phyloP scores from a whole-genome alignment of 805 yeast genomes.

The Ogataea methylovora region DNA sequence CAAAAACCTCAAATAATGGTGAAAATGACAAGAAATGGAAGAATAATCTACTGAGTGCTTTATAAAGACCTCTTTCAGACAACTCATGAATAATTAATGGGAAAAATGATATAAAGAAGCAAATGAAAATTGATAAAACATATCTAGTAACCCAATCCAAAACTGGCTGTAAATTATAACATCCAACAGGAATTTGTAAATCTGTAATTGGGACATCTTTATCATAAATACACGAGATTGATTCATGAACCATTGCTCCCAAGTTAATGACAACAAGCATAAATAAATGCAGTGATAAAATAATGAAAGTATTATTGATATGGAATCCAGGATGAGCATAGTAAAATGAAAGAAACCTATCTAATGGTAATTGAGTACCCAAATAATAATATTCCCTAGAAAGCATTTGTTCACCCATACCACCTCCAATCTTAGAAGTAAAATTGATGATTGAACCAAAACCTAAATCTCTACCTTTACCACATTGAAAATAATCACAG shows the following conservation, averaged over 20 bases:
- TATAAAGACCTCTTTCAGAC: constrained; percentile 77
- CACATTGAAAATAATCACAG: constrained; percentile 94
- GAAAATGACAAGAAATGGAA: constrained; percentile 76
- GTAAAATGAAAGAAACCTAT: constrained; percentile 84
- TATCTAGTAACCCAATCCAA: constrained; percentile 84
- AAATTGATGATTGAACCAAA: constrained; percentile 88
- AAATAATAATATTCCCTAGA: constrained; percentile 88
- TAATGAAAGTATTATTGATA: constrained; percentile 80
- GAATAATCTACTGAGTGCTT: constrained; percentile 61
- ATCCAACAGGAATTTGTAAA: constrained; percentile 68
- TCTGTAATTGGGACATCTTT: constrained; percentile 67
- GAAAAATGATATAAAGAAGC: constrained; percentile 84
- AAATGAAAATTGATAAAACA: constrained; percentile 84
- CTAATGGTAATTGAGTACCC: constrained; percentile 85
- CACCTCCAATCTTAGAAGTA: constrained; percentile 94
- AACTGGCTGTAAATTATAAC: constrained; percentile 82
- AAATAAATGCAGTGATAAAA: constrained; percentile 80
- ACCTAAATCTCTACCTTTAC: constrained; percentile 93
- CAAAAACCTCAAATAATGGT: constrained; percentile 91
- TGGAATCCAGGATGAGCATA: constrained; percentile 98
- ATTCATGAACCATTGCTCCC: constrained; percentile 71
- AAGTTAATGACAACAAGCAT: constrained; percentile 72
- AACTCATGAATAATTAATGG: constrained; percentile 85
- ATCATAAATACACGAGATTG: constrained; percentile 60
- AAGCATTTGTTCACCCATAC: constrained; percentile 95